These are phyloP conservation scores for Syzygium oleosum DNA, from an alignment of 345 rosid species.

Conservation along the genomic window DNA sequence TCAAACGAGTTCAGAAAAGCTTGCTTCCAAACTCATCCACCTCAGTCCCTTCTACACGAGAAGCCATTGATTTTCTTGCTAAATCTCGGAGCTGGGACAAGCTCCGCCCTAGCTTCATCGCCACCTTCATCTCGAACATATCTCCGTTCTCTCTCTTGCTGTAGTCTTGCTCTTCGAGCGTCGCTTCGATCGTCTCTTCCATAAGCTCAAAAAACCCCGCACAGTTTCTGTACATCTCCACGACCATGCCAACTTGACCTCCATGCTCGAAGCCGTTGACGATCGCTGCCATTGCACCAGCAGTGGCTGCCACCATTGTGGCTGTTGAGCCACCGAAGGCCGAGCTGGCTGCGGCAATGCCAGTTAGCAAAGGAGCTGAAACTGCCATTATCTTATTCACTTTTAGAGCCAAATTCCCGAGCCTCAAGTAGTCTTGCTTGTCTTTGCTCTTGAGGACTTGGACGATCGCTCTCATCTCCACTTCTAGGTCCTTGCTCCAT, in stretches of 20 bases:
- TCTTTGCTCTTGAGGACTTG: slow-evolving; percentile 24
- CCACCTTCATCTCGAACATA: slow-evolving; percentile 29
- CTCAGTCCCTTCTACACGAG: slow-evolving; percentile 1
- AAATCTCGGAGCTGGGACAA: slow-evolving; percentile 32
- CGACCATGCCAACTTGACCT: slow-evolving; percentile 42
- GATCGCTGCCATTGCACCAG: slow-evolving; percentile 20
- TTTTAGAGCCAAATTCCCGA: slow-evolving; percentile 28
- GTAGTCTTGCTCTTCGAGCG: slow-evolving; percentile 4
- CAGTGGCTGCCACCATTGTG: slow-evolving; percentile 6
- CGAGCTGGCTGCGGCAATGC: slow-evolving; percentile 25
- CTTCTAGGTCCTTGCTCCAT: slow-evolving; percentile 25
- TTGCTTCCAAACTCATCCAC: slow-evolving; percentile 37
- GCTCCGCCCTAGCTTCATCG: slow-evolving; percentile 41
- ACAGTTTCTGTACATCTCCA: slow-evolving; percentile 48
- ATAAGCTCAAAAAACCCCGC: slow-evolving; percentile 24
- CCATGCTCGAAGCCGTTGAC: slow-evolving; percentile 33
- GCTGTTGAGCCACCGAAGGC: slow-evolving; percentile 13
- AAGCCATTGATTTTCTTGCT: slow-evolving; percentile 11
- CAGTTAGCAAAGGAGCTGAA: slow-evolving; percentile 26
- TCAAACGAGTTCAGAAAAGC: slow-evolving; percentile 12
- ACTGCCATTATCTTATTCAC: slow-evolving; percentile 34
- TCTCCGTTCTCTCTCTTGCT: slow-evolving; percentile 28
- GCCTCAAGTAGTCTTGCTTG: slow-evolving; percentile 25
- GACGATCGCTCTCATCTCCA: slow-evolving; percentile 26
- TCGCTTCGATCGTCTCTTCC: slow-evolving; percentile 20